Percentiles rank a stretch among this genome's conserved stretches.
Evolutionary conservation across 1,284 basidiomycete species (phyloP).

Genomic region (Malassezia arunalokei): DNA sequence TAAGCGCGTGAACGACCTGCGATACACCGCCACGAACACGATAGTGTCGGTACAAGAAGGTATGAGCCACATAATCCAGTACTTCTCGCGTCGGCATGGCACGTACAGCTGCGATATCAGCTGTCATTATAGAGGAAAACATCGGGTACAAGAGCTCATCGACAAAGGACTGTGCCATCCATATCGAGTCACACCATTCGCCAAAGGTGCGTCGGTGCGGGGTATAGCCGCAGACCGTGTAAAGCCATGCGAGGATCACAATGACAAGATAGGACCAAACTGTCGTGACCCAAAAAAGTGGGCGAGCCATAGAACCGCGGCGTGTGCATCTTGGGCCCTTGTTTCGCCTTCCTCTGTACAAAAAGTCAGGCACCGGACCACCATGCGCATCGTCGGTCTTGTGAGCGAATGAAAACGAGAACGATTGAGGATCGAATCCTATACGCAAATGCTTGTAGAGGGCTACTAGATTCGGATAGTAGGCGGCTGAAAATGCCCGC

Average conservation of each 20-base stretch:
- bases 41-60: slow-evolving; percentile 33
- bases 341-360: slow-evolving; percentile 3
- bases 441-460: slow-evolving; percentile 32
- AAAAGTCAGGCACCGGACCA: not conserved
- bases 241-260: slow-evolving; percentile 25
- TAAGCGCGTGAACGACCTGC: slow-evolving; percentile 24
- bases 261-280: slow-evolving; percentile 33
- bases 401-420: slow-evolving; percentile 32
- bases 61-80: slow-evolving; percentile 39
- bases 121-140: slow-evolving; percentile 38
- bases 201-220: slow-evolving; percentile 17
- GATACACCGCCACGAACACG: slow-evolving; percentile 37
- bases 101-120: slow-evolving; percentile 17
- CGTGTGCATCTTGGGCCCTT: not conserved
- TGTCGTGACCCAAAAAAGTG: slow-evolving; percentile 2
- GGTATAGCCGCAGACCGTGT: slow-evolving; percentile 24
- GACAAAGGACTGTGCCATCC: slow-evolving; percentile 20
- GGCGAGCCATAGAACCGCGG: not conserved
- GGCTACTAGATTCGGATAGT: slow-evolving; percentile 34
- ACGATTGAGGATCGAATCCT: slow-evolving; percentile 20
- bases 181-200: slow-evolving; percentile 10
- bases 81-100: slow-evolving; percentile 32
- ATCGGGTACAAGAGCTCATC: slow-evolving; percentile 27
- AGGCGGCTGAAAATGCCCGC: slow-evolving; percentile 39
- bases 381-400: not conserved